Percentiles rank a stretch among this genome's conserved stretches.
Conservation (phyloP, 2,329 filamentous ascomycete species). For the Curvularia spicifera region DNA sequence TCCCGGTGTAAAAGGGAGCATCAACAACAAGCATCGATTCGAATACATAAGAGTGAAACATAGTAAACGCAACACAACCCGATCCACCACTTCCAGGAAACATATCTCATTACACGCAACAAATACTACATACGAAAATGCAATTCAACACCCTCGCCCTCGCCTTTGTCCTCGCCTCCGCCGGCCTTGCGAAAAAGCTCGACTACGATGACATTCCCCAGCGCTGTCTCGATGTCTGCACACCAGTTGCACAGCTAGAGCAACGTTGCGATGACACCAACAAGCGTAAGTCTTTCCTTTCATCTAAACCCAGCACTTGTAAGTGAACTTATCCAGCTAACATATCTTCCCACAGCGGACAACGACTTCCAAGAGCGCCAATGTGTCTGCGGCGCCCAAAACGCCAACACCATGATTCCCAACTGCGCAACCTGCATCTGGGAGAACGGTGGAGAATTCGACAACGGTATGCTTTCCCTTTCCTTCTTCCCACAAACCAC, state of each 20-base stretch:
- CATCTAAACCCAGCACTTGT: not conserved
- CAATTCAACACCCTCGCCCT: conserved; percentile 12
- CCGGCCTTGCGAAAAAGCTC: conserved; percentile 9
- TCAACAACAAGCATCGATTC: not conserved
- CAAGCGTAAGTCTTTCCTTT: conserved; percentile 2
- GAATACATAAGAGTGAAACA: not conserved
- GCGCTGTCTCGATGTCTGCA: conserved; percentile 2
- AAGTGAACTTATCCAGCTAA: not conserved
- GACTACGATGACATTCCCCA: conserved; percentile 8
- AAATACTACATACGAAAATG: not conserved
- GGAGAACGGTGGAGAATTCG: conserved; percentile 7
- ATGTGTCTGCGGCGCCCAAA: conserved; percentile 11
- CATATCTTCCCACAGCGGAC: not conserved
- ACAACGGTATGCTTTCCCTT: conserved; percentile 5
- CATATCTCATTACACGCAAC: no score
- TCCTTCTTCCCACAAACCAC: no score
- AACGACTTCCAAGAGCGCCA: conserved; percentile 6
- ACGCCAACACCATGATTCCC: conserved; percentile 5
- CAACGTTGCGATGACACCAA: conserved; percentile 6
- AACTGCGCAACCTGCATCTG: conserved; percentile 8
- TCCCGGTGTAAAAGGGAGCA: no score
- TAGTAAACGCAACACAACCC: no score
- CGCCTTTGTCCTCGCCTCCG: conserved; percentile 6
- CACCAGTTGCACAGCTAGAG: not conserved
- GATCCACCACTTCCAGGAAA: not conserved